Evolutionary conservation across 169 alveolate species (phyloP).

Genomic region (Cryptosporidium xiaoi): DNA sequence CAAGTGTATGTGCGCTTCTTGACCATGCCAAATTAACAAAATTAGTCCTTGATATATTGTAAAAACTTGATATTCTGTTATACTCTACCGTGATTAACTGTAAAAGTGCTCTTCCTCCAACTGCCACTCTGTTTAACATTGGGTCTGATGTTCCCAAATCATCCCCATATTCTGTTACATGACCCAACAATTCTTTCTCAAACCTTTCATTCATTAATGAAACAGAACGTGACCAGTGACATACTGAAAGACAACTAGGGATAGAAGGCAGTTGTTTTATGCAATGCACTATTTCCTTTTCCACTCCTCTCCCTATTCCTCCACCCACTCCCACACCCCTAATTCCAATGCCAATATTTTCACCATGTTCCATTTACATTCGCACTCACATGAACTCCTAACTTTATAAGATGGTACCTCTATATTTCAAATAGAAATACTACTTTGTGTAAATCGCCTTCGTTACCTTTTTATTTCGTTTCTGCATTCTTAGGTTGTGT

Average conservation of each 20-base stretch:
- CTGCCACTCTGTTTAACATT: slow-evolving; percentile 48
- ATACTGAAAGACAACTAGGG: slow-evolving; percentile 62
- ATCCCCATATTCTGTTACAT: neutral
- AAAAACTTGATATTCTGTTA: slow-evolving; percentile 34
- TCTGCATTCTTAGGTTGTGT: no score
- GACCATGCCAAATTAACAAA: slow-evolving; percentile 64
- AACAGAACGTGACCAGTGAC: slow-evolving; percentile 55
- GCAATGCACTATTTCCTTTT: slow-evolving; percentile 9
- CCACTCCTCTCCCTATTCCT: slow-evolving; percentile 7
- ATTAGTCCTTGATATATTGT: slow-evolving; percentile 58
- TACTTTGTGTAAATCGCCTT: no score
- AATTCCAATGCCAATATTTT: neutral
- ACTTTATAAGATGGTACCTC: no score
- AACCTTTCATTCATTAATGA: slow-evolving; percentile 15
- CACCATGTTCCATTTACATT: neutral
- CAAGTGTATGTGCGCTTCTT: slow-evolving; percentile 54
- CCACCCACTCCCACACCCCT: slow-evolving; percentile 18
- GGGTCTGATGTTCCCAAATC: slow-evolving; percentile 22
- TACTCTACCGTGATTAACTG: slow-evolving; percentile 49
- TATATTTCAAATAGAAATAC: no score
- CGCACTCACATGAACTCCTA: no score
- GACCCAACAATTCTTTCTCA: slow-evolving; percentile 7
- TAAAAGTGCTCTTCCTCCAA: slow-evolving; percentile 54
- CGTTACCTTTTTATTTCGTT: no score
- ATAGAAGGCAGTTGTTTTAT: slow-evolving; percentile 28